Conservation (phyloP, 75 land plant genomes). For the Selaginella moellendorffii region DNA sequence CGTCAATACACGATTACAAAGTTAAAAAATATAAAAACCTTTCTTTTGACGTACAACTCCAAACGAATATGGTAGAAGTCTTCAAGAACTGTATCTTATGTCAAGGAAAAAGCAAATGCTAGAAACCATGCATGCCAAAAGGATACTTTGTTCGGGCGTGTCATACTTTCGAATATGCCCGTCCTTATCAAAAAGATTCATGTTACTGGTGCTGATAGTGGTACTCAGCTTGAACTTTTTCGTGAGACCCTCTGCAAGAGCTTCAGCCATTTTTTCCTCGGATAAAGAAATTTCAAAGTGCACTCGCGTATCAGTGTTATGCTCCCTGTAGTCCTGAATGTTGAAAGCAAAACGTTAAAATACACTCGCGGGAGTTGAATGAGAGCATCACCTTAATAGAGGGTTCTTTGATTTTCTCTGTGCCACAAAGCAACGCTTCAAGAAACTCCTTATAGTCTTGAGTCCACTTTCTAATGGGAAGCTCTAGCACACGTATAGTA, state of each 20-base stretch:
- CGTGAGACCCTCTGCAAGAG: conserved; percentile 58
- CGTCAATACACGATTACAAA: background rate
- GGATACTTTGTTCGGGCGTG: conserved; percentile 72
- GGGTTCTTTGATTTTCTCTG: conserved; percentile 64
- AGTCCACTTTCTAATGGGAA: conserved; percentile 85
- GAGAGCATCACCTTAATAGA: conserved; percentile 50
- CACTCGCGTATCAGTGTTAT: conserved; percentile 44
- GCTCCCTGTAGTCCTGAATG: conserved; percentile 51
- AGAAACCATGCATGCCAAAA: background rate
- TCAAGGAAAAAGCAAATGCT: background rate
- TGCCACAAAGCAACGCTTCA: conserved; percentile 36
- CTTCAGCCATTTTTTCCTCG: conserved; percentile 56
- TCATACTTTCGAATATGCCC: conserved; percentile 85
- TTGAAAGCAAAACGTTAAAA: background rate
- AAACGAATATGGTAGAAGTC: conserved; percentile 60
- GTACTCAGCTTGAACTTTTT: conserved; percentile 94
- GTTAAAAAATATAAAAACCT: conserved; percentile 27
- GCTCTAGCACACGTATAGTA: conserved; percentile 64
- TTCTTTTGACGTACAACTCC: conserved; percentile 75
- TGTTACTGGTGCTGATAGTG: conserved; percentile 81
- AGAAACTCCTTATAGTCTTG: conserved; percentile 89
- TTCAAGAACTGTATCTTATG: conserved; percentile 53
- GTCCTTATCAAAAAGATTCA: conserved; percentile 82
- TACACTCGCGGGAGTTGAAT: too few species aligned
- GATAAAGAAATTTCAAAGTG: conserved; percentile 57